Conservation (phyloP, 805 yeast species). For the Cyberlindnera americana region DNA sequence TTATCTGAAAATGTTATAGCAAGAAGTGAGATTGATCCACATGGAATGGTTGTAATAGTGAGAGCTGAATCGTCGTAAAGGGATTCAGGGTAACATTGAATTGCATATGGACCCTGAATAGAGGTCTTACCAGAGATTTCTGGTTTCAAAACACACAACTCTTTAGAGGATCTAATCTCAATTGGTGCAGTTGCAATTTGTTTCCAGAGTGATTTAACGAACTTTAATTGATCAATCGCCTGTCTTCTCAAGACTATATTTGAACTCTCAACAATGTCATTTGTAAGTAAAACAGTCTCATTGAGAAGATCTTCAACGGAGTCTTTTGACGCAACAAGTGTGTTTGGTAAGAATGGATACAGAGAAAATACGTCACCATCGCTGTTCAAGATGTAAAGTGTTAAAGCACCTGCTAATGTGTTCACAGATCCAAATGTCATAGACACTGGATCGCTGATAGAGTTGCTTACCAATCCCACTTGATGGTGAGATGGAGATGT, state of each 20-base stretch:
- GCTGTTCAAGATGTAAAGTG: slow-evolving; percentile 47
- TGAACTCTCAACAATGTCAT: slow-evolving; percentile 24
- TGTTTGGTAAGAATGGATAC: slow-evolving; percentile 60
- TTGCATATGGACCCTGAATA: slow-evolving; percentile 52
- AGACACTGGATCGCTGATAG: slow-evolving; percentile 21
- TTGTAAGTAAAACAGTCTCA: slow-evolving; percentile 29
- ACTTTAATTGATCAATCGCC: slow-evolving; percentile 34
- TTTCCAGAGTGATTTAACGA: slow-evolving; percentile 32
- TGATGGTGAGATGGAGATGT: slow-evolving; percentile 14
- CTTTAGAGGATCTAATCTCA: slow-evolving; percentile 24
- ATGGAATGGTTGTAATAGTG: slow-evolving; percentile 29
- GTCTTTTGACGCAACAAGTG: slow-evolving; percentile 34
- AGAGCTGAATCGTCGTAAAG: slow-evolving; percentile 46
- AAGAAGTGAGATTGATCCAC: slow-evolving; percentile 29
- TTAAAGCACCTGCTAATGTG: slow-evolving; percentile 39
- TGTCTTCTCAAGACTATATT: slow-evolving; percentile 9
- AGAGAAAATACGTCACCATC: slow-evolving; percentile 60
- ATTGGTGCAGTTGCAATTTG: slow-evolving; percentile 20
- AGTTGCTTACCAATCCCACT: slow-evolving; percentile 22
- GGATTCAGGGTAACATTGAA: slow-evolving; percentile 51
- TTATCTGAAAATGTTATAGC: slow-evolving; percentile 28
- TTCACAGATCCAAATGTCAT: slow-evolving; percentile 25
- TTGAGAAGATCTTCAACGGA: slow-evolving; percentile 33
- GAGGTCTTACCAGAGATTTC: slow-evolving; percentile 13
- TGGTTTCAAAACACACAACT: slow-evolving; percentile 23